Evolutionary conservation across 345 rosid genomes (phyloP).

Genomic region (Stellera chamaejasme): DNA sequence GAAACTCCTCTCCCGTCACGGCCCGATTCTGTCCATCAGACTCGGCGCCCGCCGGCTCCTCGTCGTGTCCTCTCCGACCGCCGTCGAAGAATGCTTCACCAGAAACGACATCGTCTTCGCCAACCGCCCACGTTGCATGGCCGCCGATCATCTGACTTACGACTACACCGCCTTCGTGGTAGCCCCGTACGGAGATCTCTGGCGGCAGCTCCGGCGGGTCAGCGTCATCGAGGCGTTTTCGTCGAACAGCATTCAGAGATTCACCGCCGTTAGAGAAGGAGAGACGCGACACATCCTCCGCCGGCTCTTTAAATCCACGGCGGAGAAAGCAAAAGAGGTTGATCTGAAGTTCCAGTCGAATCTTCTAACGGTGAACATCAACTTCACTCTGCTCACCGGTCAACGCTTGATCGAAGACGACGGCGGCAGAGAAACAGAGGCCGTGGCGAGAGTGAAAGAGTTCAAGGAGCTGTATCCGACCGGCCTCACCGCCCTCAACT

Average conservation of each 20-base stretch:
- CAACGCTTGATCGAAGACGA: slow-evolving; percentile 15
- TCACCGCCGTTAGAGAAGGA: slow-evolving; percentile 16
- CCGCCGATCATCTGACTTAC: slow-evolving; percentile 31
- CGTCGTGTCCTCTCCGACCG: slow-evolving; percentile 29
- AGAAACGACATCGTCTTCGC: slow-evolving; percentile 44
- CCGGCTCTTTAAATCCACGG: slow-evolving; percentile 12
- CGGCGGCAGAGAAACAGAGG: not conserved
- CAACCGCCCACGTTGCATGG: slow-evolving; percentile 34
- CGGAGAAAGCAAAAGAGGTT: slow-evolving; percentile 1
- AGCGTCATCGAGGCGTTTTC: slow-evolving; percentile 35
- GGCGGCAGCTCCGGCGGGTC: slow-evolving; percentile 51
- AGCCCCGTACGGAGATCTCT: slow-evolving; percentile 40
- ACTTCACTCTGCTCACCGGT: slow-evolving; percentile 22
- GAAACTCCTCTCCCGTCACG: slow-evolving; percentile 27
- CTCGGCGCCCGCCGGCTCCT: slow-evolving; percentile 33
- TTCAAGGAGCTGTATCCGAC: slow-evolving; percentile 1
- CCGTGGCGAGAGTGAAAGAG: not conserved
- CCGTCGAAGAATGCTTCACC: slow-evolving; percentile 48
- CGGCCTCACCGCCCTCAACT: not conserved
- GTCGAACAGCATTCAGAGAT: slow-evolving; percentile 21
- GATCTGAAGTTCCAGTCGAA: slow-evolving; percentile 24
- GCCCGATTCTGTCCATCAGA: slow-evolving; percentile 34
- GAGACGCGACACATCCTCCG: slow-evolving; percentile 20
- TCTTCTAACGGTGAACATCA: slow-evolving; percentile 17
- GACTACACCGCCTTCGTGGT: slow-evolving; percentile 24